Evolutionary conservation across 345 rosid species (phyloP), one percentile per base, ranked within the genome.

Genomic region (Cochlearia excelsa): DNA sequence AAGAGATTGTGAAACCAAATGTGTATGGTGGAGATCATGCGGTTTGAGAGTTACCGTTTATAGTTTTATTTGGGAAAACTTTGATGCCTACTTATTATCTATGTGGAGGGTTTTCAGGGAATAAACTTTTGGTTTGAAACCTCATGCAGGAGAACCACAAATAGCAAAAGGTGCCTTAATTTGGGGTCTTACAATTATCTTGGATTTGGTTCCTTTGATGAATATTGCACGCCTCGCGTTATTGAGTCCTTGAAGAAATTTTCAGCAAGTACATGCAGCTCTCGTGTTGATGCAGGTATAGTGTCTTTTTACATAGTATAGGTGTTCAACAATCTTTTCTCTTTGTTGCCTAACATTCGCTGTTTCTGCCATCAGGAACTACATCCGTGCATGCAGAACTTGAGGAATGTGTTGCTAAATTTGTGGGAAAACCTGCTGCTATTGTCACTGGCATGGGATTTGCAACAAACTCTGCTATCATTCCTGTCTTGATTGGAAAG

Each of bases 151-250:
- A 86, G 97, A 68, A 88, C 95, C 27, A 50, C 80, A 5, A 86
- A 92, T 16, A 50, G 67, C 44, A 83, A n/a, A 38, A 83, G 75
- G 65, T 93, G 99, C 59, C 93, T 93, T 46, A 93, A 93, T 73
- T 69, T 93, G 83, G 99, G 97, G 3, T 89, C 97, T 3, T 93
- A 93, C 80, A 93, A 93, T 57, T 93, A 93, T 74, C 95, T 93
- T 62, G 99, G 99, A 5, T 93, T 93, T 74, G 95, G 94, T 46
- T 90, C 97, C 7, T 77, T 83, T 3, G 99, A 93, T 82, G 99
- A 93, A 63, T 93, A 93, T 69, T 93, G 97, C 68, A 93, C 94
- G 0, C 97, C 95, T 28, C 89, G 95, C 59, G 99, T 65, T 7
- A 93, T 93, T 10, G 85, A 87, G 66, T 63, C 89, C 8, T 70